phyloP scores from a whole-genome alignment of 495 filamentous ascomycete genomes.

The Lindgomyces ingoldianus region DNA sequence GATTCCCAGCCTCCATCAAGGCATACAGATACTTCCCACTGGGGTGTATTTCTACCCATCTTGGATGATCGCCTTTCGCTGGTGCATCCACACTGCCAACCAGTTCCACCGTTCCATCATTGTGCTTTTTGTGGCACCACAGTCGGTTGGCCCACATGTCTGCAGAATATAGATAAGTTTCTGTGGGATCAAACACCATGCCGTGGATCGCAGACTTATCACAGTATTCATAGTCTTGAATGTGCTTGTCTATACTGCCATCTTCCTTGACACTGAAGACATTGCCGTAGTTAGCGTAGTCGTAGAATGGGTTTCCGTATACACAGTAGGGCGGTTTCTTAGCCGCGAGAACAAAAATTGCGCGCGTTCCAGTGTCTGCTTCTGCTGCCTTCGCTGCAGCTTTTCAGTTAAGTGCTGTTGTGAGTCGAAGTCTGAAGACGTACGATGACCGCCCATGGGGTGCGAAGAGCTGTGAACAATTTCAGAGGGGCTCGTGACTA shows the following conservation, averaged over 20 bases:
- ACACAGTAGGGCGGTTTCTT: constrained; percentile 74
- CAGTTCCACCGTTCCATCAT: constrained; percentile 63
- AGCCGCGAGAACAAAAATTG: constrained; percentile 81
- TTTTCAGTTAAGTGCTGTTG: constrained; percentile 8
- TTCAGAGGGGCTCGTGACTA: constrained; percentile 72
- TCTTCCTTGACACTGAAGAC: constrained; percentile 67
- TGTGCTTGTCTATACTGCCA: constrained; percentile 64
- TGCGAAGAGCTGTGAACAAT: constrained; percentile 75
- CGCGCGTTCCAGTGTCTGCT: constrained; percentile 73
- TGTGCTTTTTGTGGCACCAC: constrained; percentile 77
- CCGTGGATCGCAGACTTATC: constrained; percentile 77
- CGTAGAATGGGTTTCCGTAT: constrained; percentile 86
- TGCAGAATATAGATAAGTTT: constrained; percentile 83
- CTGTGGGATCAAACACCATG: constrained; percentile 83
- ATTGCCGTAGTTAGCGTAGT: constrained; percentile 75
- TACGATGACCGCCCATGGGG: constrained; percentile 65
- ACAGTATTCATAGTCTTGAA: constrained; percentile 79
- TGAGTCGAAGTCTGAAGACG: constrained; percentile 31
- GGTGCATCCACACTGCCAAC: constrained; percentile 73
- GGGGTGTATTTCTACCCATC: constrained; percentile 81
- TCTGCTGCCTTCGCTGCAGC: constrained; percentile 63
- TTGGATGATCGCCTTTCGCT: constrained; percentile 68
- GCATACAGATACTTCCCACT: constrained; percentile 76
- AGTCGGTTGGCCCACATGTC: constrained; percentile 83
- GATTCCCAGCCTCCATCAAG: constrained; percentile 83